These are phyloP conservation scores for Phalaenopsis equestris DNA, from an alignment of 106 monocot genomes.

Conservation along the genomic window DNA sequence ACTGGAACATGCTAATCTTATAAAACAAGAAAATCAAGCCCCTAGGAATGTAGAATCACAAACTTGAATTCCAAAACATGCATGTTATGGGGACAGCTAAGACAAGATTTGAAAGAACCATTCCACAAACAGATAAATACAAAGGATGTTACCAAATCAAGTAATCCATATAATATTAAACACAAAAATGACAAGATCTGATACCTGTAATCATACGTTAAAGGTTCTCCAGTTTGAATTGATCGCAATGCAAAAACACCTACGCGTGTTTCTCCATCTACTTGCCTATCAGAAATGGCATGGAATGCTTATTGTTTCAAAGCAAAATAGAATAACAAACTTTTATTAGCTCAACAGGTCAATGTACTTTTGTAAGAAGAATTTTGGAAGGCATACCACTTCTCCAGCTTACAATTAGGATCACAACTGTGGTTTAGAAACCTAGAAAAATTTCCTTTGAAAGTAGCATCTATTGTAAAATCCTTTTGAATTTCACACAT, in stretches of 20 bases:
- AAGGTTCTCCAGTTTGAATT: conserved; percentile 66
- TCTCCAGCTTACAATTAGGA: conserved; percentile 96
- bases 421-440: conserved; percentile 96
- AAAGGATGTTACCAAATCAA: background rate
- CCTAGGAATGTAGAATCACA: background rate
- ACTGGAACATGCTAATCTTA: background rate
- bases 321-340: background rate
- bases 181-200: background rate
- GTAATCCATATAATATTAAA: background rate
- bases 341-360: background rate
- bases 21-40: background rate
- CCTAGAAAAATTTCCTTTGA: conserved; percentile 89
- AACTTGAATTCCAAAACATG: background rate
- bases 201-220: conserved; percentile 99
- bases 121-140: background rate
- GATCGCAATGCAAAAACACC: conserved; percentile 85
- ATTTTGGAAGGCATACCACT: conserved; percentile 49
- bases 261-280: conserved; percentile 95
- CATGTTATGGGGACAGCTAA: background rate
- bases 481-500: conserved; percentile 95
- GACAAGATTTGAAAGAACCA: background rate
- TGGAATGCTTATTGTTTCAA: background rate
- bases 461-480: conserved; percentile 97
- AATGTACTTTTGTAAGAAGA: background rate
- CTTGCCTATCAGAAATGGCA: conserved; percentile 50